A percentile compares a stretch with the other conserved stretches of the same genome.
phyloP scores from a whole-genome alignment of 2,329 filamentous ascomycete species.

The Stachybotrys chlorohalonatus region DNA sequence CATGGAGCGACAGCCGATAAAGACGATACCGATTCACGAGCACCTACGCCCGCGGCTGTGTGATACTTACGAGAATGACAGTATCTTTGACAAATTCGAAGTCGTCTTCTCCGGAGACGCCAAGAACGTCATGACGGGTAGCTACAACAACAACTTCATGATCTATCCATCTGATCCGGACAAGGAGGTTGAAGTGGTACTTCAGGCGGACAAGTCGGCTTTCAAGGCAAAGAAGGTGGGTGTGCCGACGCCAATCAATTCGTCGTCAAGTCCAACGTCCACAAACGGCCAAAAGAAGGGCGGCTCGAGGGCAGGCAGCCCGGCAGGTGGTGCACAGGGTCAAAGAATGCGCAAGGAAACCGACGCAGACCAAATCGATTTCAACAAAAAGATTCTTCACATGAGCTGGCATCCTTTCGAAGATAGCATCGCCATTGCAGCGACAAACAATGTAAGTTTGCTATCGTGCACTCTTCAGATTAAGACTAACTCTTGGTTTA shows the following conservation, averaged over 20 bases:
- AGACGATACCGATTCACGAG: constrained; percentile 98
- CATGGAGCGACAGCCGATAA: constrained; percentile 95
- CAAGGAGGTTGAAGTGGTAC: constrained; percentile 92
- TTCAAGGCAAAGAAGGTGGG: constrained; percentile 99
- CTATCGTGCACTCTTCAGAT: background rate
- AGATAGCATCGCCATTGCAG: constrained; percentile 98
- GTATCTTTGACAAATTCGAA: constrained; percentile 99
- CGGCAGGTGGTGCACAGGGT: constrained; percentile 67
- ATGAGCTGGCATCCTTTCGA: constrained; percentile 99
- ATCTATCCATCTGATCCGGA: constrained; percentile 96
- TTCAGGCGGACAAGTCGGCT: constrained; percentile 96
- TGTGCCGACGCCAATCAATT: constrained; percentile 93
- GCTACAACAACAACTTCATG: constrained; percentile 99
- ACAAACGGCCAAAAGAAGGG: constrained; percentile 75
- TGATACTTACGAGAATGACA: constrained; percentile 98
- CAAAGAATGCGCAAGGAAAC: constrained; percentile 98
- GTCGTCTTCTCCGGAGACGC: constrained; percentile 97
- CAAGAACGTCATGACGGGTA: constrained; percentile 99
- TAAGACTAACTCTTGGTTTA: constrained; percentile 21
- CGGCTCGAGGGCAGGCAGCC: constrained; percentile 79
- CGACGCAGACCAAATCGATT: constrained; percentile 98
- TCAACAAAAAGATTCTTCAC: constrained; percentile 99
- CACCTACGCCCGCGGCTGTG: constrained; percentile 89
- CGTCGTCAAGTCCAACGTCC: constrained; percentile 61
- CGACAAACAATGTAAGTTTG: constrained; percentile 90